Evolutionary conservation across 1,284 basidiomycete genomes (phyloP), one percentile per base, ranked within the genome.

Genomic region (Moesziomyces aphidis): DNA sequence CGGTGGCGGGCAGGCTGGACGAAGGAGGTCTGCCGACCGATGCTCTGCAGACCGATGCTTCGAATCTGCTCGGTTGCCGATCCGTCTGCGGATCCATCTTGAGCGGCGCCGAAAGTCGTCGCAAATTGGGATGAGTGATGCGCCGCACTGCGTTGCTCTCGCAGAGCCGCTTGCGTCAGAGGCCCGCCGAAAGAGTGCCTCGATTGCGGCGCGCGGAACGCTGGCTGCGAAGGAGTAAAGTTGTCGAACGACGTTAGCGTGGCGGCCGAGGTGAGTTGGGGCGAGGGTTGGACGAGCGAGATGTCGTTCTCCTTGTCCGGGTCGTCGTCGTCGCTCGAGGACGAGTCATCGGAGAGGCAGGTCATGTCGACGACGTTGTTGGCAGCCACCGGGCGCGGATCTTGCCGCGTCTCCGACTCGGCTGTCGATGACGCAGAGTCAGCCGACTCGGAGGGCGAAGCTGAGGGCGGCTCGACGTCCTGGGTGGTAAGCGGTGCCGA

Each of bases 231-330:
- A 4, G 22, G 5, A 13, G 3, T 34, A 19, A 44, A 21, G 5
- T 39, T 15, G 13, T 39, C n/a, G 24, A 51, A 22, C 6, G 61
- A 8, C 21, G 54, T 21, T 23, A 61, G 34, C 15, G 15, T 44
- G 22, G 50, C 31, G 22, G 54, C 36, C 4, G 67, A 61, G 23
- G 54, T 47, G n/a, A 70, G 43, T 5, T 47, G 61, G 15, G 61
- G 67, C 8, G 61, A 60, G 15, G 54, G 50, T 17, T 24, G 50
- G 22, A 62, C 60, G n/a, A 64, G 56, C 3, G 65, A 63, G 3
- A 57, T 50, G 31, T 74, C 62, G 19, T 74, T 74, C 21, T 74
- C 72, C 50, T 74, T 74, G 51, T 74, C 72, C 2, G 66, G 62
- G 21, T 73, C 71, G 1, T 69, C 56, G 8, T 51, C 36, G 15